These are phyloP conservation scores for Tillandsia leiboldiana DNA, from an alignment of 176 grass and related monocot species.

Conservation along the genomic window DNA sequence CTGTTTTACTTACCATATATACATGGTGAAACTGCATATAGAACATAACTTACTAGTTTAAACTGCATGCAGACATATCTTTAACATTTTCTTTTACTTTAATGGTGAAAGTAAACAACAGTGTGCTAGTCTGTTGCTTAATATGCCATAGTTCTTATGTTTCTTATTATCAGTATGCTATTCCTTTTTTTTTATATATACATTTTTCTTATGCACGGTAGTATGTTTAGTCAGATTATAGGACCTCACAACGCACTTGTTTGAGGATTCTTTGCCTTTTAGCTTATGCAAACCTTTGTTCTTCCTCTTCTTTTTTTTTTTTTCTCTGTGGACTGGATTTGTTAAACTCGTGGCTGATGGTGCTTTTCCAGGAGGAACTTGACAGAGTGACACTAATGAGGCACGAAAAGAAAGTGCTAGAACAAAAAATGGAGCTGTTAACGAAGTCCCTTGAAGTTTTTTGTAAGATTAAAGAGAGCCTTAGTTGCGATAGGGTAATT, in stretches of 20 bases:
- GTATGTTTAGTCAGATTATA: background rate
- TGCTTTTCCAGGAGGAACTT: conserved; percentile 46
- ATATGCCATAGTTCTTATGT: too few species aligned
- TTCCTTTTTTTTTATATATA: too few species aligned
- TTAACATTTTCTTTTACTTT: background rate
- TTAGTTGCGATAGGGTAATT: conserved; percentile 28
- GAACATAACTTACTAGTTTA: background rate
- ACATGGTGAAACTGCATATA: background rate
- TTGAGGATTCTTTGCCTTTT: conserved; percentile 3
- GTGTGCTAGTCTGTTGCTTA: too few species aligned
- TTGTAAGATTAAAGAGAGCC: conserved; percentile 35
- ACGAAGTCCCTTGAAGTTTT: conserved; percentile 37
- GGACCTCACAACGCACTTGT: background rate
- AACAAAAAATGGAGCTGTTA: conserved; percentile 41
- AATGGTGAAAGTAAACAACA: background rate
- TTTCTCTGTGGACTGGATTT: background rate
- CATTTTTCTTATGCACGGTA: too few species aligned
- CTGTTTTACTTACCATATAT: too few species aligned
- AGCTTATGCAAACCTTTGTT: background rate
- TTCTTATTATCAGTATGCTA: too few species aligned
- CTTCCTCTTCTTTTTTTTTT: background rate
- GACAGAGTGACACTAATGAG: conserved; percentile 39
- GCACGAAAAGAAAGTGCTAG: conserved; percentile 41
- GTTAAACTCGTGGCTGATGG: conserved; percentile 5
- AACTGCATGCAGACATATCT: background rate